phyloP scores from a whole-genome alignment of 345 rosid genomes.

The Populus euphratica region DNA sequence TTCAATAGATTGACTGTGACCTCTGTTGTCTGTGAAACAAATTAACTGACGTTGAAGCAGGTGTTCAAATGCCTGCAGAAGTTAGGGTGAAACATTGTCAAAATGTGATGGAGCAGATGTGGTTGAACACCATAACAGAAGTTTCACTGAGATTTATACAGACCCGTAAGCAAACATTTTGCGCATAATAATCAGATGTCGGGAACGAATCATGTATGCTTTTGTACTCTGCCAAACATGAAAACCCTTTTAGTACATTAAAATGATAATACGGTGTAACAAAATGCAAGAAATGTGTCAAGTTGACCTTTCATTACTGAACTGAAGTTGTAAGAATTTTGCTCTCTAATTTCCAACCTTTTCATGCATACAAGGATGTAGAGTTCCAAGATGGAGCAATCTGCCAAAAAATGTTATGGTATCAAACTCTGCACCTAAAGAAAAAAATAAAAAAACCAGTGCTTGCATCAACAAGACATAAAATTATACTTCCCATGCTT shows the following conservation, averaged over 20 bases:
- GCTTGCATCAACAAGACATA: not conserved
- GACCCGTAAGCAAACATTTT: slow-evolving; percentile 71
- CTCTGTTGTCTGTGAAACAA: slow-evolving; percentile 62
- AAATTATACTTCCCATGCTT: not conserved
- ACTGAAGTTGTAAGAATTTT: slow-evolving; percentile 72
- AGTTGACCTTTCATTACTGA: slow-evolving; percentile 78
- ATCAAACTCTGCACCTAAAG: not conserved
- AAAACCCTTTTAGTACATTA: slow-evolving; percentile 4
- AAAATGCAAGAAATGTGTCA: slow-evolving; percentile 2
- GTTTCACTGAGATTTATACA: slow-evolving; percentile 18
- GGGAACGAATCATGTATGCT: slow-evolving; percentile 66
- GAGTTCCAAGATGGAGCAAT: slow-evolving; percentile 85
- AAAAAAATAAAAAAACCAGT: not conserved
- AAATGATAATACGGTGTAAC: not conserved
- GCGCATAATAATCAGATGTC: slow-evolving; percentile 69
- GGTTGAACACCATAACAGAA: not conserved
- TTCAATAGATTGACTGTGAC: slow-evolving; percentile 60
- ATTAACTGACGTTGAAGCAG: slow-evolving; percentile 60
- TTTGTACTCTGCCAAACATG: slow-evolving; percentile 66
- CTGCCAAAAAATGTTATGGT: slow-evolving; percentile 32
- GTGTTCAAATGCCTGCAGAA: slow-evolving; percentile 80
- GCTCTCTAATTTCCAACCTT: slow-evolving; percentile 83
- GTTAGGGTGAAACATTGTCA: slow-evolving; percentile 11
- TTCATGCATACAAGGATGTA: slow-evolving; percentile 83
- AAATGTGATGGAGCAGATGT: not conserved